phyloP scores from a whole-genome alignment of 2,329 filamentous ascomycete species.

The Dactylonectria macrodidyma region DNA sequence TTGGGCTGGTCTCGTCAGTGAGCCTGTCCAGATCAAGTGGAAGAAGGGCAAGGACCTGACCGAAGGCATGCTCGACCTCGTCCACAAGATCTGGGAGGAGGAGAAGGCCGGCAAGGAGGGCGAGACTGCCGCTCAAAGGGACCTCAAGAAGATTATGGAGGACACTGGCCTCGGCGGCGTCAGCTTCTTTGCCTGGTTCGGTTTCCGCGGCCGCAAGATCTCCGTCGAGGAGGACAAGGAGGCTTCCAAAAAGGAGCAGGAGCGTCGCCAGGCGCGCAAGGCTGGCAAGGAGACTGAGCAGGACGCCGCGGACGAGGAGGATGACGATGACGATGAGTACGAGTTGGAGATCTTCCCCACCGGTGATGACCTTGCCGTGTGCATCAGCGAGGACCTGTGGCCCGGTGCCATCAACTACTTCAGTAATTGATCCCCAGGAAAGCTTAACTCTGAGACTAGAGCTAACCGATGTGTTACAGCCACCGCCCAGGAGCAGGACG shows the following conservation, averaged over 20 bases:
- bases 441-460: neutral
- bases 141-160: slow-evolving; percentile 69
- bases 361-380: slow-evolving; percentile 85
- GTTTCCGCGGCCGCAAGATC: slow-evolving; percentile 80
- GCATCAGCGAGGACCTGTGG: slow-evolving; percentile 90
- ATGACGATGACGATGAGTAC: slow-evolving; percentile 73
- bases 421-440: slow-evolving; percentile 66
- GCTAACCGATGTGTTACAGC: slow-evolving; percentile 55
- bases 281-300: slow-evolving; percentile 66
- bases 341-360: slow-evolving; percentile 89
- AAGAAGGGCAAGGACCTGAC: slow-evolving; percentile 87
- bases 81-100: slow-evolving; percentile 77
- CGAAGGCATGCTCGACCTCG: slow-evolving; percentile 82
- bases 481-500: slow-evolving; percentile 76
- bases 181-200: slow-evolving; percentile 94
- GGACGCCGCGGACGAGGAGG: slow-evolving; percentile 65
- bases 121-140: slow-evolving; percentile 64
- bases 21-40: slow-evolving; percentile 91
- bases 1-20: slow-evolving; percentile 85
- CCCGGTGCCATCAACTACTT: slow-evolving; percentile 92
- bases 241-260: slow-evolving; percentile 72
- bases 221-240: slow-evolving; percentile 79
- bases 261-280: slow-evolving; percentile 66
- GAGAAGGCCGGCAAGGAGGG: slow-evolving; percentile 62
- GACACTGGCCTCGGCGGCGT: slow-evolving; percentile 74